These are phyloP conservation scores for Hygrophila difformis DNA, from an alignment of 257 asterid genomes.

Conservation along the genomic window DNA sequence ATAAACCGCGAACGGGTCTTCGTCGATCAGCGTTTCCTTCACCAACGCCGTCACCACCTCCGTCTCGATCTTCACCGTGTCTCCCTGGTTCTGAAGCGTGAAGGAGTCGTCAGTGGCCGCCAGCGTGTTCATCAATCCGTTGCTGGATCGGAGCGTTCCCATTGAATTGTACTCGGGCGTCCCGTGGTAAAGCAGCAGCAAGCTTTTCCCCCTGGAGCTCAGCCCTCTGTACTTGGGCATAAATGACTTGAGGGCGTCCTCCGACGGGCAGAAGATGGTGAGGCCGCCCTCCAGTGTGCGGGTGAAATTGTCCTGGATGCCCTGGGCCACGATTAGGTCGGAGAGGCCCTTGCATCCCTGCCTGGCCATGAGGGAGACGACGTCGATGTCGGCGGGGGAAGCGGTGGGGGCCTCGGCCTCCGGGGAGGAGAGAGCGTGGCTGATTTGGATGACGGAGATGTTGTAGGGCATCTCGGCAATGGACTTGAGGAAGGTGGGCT, in stretches of 20 bases:
- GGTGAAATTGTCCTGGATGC: constrained; percentile 29
- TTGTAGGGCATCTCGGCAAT: constrained; percentile 34
- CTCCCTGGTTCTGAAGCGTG: constrained; percentile 39
- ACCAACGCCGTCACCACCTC: constrained; percentile 34
- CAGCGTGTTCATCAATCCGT: constrained; percentile 43
- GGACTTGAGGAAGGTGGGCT: constrained; percentile 36
- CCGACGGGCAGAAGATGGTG: constrained; percentile 50
- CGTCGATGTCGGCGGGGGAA: constrained; percentile 30
- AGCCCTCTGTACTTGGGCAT: constrained; percentile 40
- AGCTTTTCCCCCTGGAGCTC: constrained; percentile 20
- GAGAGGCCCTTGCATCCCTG: constrained; percentile 50
- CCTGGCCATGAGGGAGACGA: constrained; percentile 31
- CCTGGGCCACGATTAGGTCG: constrained; percentile 27
- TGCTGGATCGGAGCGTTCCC: constrained; percentile 41
- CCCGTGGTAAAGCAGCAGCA: constrained; percentile 41
- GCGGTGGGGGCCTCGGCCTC: constrained; percentile 58
- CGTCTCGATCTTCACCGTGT: constrained; percentile 31
- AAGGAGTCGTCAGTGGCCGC: constrained; percentile 54
- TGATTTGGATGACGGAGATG: constrained; percentile 50
- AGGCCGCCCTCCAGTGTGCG: constrained; percentile 34
- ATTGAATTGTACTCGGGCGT: constrained; percentile 20
- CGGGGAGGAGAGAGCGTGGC: constrained; percentile 31
- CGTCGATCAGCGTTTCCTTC: constrained; percentile 43
- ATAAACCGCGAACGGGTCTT: constrained; percentile 45
- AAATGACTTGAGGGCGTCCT: constrained; percentile 27